Base-by-base conservation (phyloP, 1,284 basidiomycete species). In the Fomes fomentarius region DNA sequence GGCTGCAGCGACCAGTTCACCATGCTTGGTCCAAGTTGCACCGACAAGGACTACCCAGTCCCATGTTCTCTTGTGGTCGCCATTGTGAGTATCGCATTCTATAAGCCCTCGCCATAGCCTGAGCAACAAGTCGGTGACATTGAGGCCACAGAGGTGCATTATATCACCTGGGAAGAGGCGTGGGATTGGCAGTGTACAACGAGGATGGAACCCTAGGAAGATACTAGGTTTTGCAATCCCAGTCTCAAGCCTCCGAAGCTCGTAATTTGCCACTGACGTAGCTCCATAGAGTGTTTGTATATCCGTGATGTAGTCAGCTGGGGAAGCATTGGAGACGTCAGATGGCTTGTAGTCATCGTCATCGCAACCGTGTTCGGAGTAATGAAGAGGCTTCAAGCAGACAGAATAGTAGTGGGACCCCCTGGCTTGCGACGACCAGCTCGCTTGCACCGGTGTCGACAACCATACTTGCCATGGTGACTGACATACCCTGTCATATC, bases 401-500 rank as follows among this genome's bases (percentile, higher is more conserved):
- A 22, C 14, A 31, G 40, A 44, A 12, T 38, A 47, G 37, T 47
- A 47, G 1, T 15, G 10, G n/a, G 7, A 1, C 34, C 7, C 9
- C 17, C 8, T 14, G 56, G 57, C 57, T 76, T 74, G 33, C 67
- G 71, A 0, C 70, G 64, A 7, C 75, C 74, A 40, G 48, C 56
- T 17, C 69, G 55, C 9, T 40, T 25, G 58, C 75, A 77, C 33
- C 63, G 62, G 0, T 70, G 17, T 0, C 66, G 63, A 53, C 76
- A 78, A 2, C 68, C 71, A 40, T 61, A 44, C 7, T 41, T 47
- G 1, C 74, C 74, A 43, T 57, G 61, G 52, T 74, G 73, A 1
- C 72, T 70, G 28, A 74, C 71, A 15, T 56, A 44, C 0, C 74
- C 74, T 56, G 64, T 65, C 1, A 76, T n/a, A n/a, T n/a, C n/a